Conservation (phyloP, 345 rosid species). For the Eucalyptus albens region DNA sequence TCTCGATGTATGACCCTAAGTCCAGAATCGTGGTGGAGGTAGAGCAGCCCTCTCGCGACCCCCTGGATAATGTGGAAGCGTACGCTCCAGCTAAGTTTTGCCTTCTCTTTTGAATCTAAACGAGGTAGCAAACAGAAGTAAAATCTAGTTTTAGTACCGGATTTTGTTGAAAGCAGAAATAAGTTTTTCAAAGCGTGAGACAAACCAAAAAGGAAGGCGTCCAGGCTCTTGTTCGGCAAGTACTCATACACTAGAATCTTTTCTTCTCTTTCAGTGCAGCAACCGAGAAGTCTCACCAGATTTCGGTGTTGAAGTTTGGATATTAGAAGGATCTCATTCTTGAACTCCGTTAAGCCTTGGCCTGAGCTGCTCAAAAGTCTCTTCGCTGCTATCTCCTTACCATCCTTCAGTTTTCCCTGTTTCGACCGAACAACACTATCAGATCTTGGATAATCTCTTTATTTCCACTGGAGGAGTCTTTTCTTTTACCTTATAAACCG, state of each 20-base stretch:
- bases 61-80: slow-evolving; percentile 12
- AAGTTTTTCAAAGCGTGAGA: not conserved
- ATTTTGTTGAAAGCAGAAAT: not conserved
- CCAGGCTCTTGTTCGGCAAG: not conserved
- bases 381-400: slow-evolving; percentile 12
- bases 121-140: not conserved
- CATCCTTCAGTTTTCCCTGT: slow-evolving; percentile 1
- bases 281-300: slow-evolving; percentile 15
- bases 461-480: not conserved
- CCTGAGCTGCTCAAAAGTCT: slow-evolving; percentile 11
- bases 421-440: not conserved
- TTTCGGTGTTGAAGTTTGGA: slow-evolving; percentile 20
- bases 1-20: slow-evolving; percentile 21
- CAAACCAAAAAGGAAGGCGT: slow-evolving; percentile 9
- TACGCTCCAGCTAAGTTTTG: slow-evolving; percentile 4
- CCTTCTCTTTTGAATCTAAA: not conserved
- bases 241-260: not conserved
- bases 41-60: slow-evolving; percentile 16
- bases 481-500: not conserved
- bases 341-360: slow-evolving; percentile 17
- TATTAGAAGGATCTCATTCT: not conserved
- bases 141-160: not conserved
- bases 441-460: not conserved
- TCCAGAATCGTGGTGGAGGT: slow-evolving; percentile 21
- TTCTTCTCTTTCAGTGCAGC: slow-evolving; percentile 3